Evolutionary conservation across 495 filamentous ascomycete species (phyloP), one percentile per base, ranked within the genome.

Genomic region (Haplographium delicatum): DNA sequence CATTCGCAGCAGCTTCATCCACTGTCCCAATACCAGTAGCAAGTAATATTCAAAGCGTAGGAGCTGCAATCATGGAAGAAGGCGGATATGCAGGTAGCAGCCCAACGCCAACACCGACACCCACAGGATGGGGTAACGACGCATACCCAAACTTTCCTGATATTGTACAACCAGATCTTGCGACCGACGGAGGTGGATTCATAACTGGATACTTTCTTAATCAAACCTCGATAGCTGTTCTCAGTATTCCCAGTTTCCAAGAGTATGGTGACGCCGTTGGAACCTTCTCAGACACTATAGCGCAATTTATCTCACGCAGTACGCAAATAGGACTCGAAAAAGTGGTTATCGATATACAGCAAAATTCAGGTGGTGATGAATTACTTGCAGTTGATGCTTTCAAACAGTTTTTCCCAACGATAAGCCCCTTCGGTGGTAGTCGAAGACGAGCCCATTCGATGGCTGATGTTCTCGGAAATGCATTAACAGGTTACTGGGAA

Each of bases 351-450:
- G 75, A 80, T 59, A 57, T 80, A 0, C 71, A 75, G 37, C 61
- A 68, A 37, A 80, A 80, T 50, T 39, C 24, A 18, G 75, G 75
- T 10, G 75, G 75, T 2, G 39, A 49, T 30, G 54, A 62, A 3
- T 50, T 67, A 2, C 61, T 73, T 20, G 72, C 71, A 28, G 60
- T 64, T 20, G 73, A 76, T 50, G 62, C 67, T 5, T 80, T 79
- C 62, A 72, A 68, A 56, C 71, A 68, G 35, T 75, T 80, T 60
- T 80, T 80, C 59, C 74, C 75, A 8, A 60, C 60, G 8, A 63
- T 68, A 13, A 57, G 64, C 20, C 66, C 72, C 15, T 77, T 67
- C 50, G 63, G 56, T 7, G 76, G 70, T 3, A 65, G 61, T 51
- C 65, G 72, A n/a, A 54, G 71, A 43, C 68, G 76, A 10, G 68